Conservation (phyloP, 2,329 filamentous ascomycete genomes). For the Daldinia sp. region DNA sequence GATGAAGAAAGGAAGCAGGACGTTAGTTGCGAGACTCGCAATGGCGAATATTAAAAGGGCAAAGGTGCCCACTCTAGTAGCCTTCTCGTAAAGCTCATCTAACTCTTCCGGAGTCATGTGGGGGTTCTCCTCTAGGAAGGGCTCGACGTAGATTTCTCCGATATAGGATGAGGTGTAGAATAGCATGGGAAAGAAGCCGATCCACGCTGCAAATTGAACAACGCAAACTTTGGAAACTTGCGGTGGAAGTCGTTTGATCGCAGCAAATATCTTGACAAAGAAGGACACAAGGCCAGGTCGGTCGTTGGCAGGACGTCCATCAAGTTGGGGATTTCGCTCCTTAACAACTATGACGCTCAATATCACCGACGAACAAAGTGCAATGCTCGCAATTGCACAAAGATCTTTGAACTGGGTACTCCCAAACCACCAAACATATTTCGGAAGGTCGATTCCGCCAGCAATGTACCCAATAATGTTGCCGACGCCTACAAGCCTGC, state of each 20-base stretch:
- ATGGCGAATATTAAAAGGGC: conserved; percentile 89
- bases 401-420: conserved; percentile 92
- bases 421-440: conserved; percentile 79
- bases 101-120: conserved; percentile 80
- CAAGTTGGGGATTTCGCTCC: conserved; percentile 82
- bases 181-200: conserved; percentile 94
- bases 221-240: conserved; percentile 84
- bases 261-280: conserved; percentile 79
- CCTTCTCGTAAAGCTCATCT: conserved; percentile 81
- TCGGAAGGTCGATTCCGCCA: conserved; percentile 82
- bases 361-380: conserved; percentile 72
- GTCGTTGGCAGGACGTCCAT: conserved; percentile 67
- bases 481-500: conserved; percentile 82
- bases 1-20: conserved; percentile 85
- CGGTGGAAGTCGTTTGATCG: conserved; percentile 79
- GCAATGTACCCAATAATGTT: conserved; percentile 92
- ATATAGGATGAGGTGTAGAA: conserved; percentile 97
- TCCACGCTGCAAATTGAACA: conserved; percentile 87
- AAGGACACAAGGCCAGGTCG: conserved; percentile 77
- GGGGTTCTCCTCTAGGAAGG: conserved; percentile 78
- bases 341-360: conserved; percentile 74
- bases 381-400: conserved; percentile 82
- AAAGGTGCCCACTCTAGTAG: conserved; percentile 87
- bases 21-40: conserved; percentile 81
- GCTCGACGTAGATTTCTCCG: conserved; percentile 90